Evolutionary conservation across 805 yeast species (phyloP), one percentile per base, ranked within the genome.

Genomic region (Yamadazyma kitorensis): DNA sequence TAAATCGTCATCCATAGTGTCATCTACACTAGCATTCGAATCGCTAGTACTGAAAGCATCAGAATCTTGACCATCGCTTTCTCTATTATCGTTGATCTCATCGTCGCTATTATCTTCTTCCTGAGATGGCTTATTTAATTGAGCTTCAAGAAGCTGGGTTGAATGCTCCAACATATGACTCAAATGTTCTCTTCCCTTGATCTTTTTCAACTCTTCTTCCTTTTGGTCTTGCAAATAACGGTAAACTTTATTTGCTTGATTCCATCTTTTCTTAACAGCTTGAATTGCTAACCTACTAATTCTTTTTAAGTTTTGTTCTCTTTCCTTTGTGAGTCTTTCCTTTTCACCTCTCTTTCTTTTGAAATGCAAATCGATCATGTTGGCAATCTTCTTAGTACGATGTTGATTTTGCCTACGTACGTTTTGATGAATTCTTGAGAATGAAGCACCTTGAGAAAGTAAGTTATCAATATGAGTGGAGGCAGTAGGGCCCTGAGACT

Each of bases 201-300:
- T 74, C 34, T 85, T 76, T 52, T 87, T 82, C 48, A 82, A 72
- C 44, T 85, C 89, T 47, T 86, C 95, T 40, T 74, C 82, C 45
- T 84, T 86, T 41, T 82, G 78, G 29, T 81, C 80, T 52, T 85
- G 93, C 40, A 85, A 65, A 11, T 80, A 83, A 31, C 69, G 71
- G 52, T 75, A 82, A 1, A 86, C 94, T 54, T 85, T 87, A 42
- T 82, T 86, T 2, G 97, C 98, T 31, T 88, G 70, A 15, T 72
- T 64, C 99, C 99, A 93, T 51, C 93, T 80, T 55, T 81, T 87
- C 58, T 82, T 82, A 8, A 93, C 96, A 27, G 88, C 87, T 48
- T 77, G 81, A 1, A 85, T 83, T 0, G 94, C 84, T 31, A 80
- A 72, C 47, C 86, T 76, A n/a, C 96, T 95, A 21, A 91, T 56